These are phyloP conservation scores for Starmera caribaea DNA, from an alignment of 805 yeast species.

Conservation along the genomic window DNA sequence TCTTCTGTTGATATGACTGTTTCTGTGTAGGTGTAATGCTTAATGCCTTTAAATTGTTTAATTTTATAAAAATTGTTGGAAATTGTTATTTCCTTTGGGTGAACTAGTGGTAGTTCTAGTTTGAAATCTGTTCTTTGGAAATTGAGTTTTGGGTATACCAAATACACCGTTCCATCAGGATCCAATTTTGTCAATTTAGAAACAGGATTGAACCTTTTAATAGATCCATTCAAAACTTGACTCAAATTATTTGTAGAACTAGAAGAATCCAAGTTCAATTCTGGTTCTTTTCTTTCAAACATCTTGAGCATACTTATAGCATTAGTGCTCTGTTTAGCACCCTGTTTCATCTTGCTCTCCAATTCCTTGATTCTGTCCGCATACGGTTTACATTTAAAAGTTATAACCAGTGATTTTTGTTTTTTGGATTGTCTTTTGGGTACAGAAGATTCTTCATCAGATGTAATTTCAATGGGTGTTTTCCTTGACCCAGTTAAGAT, in stretches of 20 bases:
- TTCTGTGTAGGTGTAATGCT: too few relatives aligned
- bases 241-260: constrained; percentile 7
- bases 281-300: constrained; percentile 1
- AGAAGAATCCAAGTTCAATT: not conserved
- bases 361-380: constrained; percentile 10
- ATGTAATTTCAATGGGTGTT: not conserved
- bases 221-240: constrained; percentile 3
- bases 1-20: too few relatives aligned
- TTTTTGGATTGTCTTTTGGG: not conserved
- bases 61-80: too few relatives aligned
- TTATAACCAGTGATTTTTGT: constrained; percentile 2
- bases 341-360: constrained; percentile 13
- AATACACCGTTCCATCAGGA: not conserved
- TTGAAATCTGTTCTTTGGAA: constrained; percentile 1
- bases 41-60: too few relatives aligned
- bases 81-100: not conserved
- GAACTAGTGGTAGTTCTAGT: constrained; percentile 3
- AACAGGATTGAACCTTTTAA: constrained; percentile 6
- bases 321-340: constrained; percentile 7
- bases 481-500: not conserved
- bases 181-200: constrained; percentile 12
- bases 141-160: constrained; percentile 6
- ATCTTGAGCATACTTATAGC: constrained; percentile 11
- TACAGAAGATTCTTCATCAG: constrained; percentile 1
- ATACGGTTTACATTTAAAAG: constrained; percentile 12